Percentiles rank a stretch among this genome's conserved stretches.
Evolutionary conservation across 2,329 filamentous ascomycete species (phyloP).

Genomic region (Mycocentrospora acerina): DNA sequence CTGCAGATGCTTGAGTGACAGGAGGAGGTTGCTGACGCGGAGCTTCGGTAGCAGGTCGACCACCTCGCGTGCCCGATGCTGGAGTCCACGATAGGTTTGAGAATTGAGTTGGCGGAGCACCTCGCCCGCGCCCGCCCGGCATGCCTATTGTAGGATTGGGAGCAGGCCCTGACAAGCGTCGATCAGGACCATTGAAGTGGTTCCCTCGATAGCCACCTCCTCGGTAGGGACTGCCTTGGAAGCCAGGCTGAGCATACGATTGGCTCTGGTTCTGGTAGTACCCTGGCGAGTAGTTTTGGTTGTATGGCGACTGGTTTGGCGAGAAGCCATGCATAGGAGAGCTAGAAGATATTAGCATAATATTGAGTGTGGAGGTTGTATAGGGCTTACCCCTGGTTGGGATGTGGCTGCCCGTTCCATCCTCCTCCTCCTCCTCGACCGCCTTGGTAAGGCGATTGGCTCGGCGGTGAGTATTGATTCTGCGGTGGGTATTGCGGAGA

Average conservation of each 20-base stretch:
- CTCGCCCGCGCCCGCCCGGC: constrained; percentile 55
- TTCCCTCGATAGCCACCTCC: constrained; percentile 62
- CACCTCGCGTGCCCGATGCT: constrained; percentile 55
- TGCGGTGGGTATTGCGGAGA: constrained; percentile 62
- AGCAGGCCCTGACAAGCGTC: constrained; percentile 50
- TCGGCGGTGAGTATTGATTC: constrained; percentile 62
- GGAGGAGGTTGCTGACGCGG: constrained; percentile 29
- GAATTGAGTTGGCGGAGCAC: constrained; percentile 54
- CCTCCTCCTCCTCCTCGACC: constrained; percentile 49
- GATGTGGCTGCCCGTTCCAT: constrained; percentile 51
- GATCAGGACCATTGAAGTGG: constrained; percentile 46
- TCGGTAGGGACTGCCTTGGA: constrained; percentile 51
- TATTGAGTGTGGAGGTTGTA: no score
- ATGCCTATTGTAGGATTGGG: constrained; percentile 41
- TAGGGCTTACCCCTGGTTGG: constrained; percentile 53
- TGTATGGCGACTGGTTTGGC: constrained; percentile 56
- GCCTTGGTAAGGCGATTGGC: constrained; percentile 61
- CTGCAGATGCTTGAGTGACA: constrained; percentile 11
- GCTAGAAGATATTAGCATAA: constrained; percentile 33
- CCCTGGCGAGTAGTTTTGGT: constrained; percentile 29
- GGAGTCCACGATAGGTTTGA: constrained; percentile 73
- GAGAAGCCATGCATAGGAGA: constrained; percentile 61
- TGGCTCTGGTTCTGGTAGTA: constrained; percentile 53
- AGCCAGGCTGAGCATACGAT: constrained; percentile 58
- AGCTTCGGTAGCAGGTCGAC: constrained; percentile 46